Conservation (phyloP, 176 grass and related monocot species). For the Triticum turgidum region DNA sequence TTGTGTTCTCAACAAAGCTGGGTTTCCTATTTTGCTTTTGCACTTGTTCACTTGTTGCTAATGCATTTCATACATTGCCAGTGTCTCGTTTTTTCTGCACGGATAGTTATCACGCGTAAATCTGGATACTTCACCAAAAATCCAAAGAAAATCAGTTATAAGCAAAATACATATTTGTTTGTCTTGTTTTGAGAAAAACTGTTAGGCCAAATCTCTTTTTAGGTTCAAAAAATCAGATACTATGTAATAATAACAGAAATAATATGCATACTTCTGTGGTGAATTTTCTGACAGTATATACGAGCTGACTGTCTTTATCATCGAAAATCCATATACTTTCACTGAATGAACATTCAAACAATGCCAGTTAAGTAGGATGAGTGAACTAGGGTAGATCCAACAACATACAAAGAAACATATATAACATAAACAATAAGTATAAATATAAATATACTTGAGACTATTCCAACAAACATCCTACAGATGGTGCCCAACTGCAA, state of each 20-base stretch:
- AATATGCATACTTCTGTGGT: neutral
- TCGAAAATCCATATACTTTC: neutral
- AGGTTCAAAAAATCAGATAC: too few relatives aligned
- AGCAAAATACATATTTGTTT: neutral
- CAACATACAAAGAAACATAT: neutral
- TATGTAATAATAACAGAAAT: too few relatives aligned
- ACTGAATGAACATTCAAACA: neutral
- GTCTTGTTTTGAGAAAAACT: too few relatives aligned
- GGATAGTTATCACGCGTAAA: neutral
- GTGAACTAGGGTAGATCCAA: neutral
- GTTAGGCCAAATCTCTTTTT: too few relatives aligned
- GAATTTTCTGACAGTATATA: neutral
- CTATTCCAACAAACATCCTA: neutral
- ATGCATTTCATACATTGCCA: too few relatives aligned
- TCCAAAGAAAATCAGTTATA: neutral
- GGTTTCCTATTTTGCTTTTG: neutral
- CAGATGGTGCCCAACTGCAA: neutral
- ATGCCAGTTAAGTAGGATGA: neutral
- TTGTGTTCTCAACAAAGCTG: neutral
- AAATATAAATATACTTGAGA: neutral
- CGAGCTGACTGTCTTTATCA: too few relatives aligned
- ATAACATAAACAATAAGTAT: neutral
- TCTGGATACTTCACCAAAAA: neutral
- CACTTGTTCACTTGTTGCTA: neutral
- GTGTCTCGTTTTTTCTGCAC: too few relatives aligned